Evolutionary conservation across 1,284 basidiomycete genomes (phyloP).

Genomic region (Tilletia caries): DNA sequence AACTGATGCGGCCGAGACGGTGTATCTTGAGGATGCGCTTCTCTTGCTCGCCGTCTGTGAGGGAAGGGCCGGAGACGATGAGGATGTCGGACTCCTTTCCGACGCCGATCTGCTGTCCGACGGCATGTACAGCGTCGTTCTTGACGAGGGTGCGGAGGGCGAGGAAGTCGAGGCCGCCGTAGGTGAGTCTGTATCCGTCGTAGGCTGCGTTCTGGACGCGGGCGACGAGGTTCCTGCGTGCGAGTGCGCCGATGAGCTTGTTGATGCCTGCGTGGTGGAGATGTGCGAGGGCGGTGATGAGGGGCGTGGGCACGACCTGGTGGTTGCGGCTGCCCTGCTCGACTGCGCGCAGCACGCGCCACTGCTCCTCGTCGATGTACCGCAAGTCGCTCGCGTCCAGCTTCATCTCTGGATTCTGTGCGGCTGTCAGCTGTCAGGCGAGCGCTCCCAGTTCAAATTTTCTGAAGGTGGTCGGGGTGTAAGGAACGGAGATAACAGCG

Average conservation of each 20-base stretch:
- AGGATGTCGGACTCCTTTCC: conserved; percentile 96
- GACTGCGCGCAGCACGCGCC: conserved; percentile 87
- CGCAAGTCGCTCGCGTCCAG: conserved; percentile 90
- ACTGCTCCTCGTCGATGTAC: conserved; percentile 88
- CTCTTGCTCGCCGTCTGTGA: conserved; percentile 61
- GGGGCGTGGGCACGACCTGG: conserved; percentile 81
- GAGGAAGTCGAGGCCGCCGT: conserved; percentile 94
- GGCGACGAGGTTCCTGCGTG: conserved; percentile 85
- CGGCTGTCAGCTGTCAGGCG: neutral
- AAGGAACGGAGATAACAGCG: neutral
- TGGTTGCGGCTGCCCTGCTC: conserved; percentile 99
- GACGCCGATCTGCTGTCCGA: conserved; percentile 96
- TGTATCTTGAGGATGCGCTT: conserved; percentile 90
- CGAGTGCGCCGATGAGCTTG: conserved; percentile 82
- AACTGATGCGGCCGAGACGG: conserved; percentile 88
- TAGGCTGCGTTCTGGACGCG: conserved; percentile 89
- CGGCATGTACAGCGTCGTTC: conserved; percentile 54
- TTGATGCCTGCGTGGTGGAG: conserved; percentile 87
- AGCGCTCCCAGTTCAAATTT: neutral
- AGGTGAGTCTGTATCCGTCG: conserved; percentile 93
- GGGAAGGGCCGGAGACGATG: conserved; percentile 71
- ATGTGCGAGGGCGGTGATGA: conserved; percentile 88
- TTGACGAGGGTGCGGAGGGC: conserved; percentile 90
- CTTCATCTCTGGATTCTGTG: conserved; percentile 62
- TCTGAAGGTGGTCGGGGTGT: neutral